Percentiles rank a stretch among this genome's conserved stretches.
phyloP scores from a whole-genome alignment of 768 basidiomycete species.

The Tylopilus vinaceipallidus region DNA sequence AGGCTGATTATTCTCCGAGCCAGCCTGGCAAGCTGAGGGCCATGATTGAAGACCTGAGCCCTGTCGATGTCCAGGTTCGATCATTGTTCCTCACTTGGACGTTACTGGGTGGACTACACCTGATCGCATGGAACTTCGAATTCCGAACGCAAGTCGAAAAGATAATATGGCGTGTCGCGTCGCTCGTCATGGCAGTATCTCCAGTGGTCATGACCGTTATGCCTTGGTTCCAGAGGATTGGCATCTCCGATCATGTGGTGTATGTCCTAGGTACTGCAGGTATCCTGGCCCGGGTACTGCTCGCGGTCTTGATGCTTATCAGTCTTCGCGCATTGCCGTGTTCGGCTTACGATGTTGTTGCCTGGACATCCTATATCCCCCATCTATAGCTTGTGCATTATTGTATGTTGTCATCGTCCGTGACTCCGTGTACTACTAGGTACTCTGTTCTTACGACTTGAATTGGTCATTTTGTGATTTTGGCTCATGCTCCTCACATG shows the following conservation, averaged over 20 bases:
- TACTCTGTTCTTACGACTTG: too few species aligned
- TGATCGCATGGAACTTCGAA: conserved; percentile 2
- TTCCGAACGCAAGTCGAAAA: not conserved
- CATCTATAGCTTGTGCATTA: not conserved
- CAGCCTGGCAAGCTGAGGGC: not conserved
- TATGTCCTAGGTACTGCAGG: not conserved
- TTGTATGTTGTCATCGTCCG: too few species aligned
- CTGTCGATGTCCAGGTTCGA: not conserved
- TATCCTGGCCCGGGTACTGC: not conserved
- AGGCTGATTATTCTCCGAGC: not conserved
- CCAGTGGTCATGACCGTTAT: not conserved
- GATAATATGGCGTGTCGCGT: not conserved
- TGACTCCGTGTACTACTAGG: too few species aligned
- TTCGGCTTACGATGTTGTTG: not conserved
- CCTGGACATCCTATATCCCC: conserved; percentile 2
- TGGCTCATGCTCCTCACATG: too few species aligned
- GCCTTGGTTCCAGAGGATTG: not conserved
- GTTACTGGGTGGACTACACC: not conserved
- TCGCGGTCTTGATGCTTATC: conserved; percentile 1
- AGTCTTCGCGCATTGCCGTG: conserved; percentile 1
- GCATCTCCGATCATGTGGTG: not conserved
- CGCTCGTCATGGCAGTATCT: not conserved
- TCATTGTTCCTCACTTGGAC: not conserved
- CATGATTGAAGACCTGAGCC: not conserved
- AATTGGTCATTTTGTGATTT: too few species aligned